Evolutionary conservation across 1,284 basidiomycete species (phyloP).

Genomic region (Microbotryomycetes sp.): DNA sequence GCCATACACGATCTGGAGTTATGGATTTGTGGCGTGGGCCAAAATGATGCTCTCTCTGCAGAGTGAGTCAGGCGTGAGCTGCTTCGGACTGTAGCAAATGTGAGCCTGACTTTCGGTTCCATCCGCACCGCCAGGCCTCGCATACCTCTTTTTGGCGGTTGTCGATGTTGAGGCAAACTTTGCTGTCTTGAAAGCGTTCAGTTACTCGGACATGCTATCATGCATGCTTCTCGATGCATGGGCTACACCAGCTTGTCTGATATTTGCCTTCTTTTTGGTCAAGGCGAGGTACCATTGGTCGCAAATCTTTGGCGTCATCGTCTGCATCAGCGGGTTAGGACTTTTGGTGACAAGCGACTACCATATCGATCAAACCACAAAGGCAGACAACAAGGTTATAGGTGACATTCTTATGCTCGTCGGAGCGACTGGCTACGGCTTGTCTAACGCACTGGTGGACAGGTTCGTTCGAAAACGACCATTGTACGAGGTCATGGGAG

Average conservation of each 20-base stretch:
- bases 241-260: slow-evolving; percentile 76
- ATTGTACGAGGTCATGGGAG: slow-evolving; percentile 69
- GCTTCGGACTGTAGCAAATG: slow-evolving; percentile 63
- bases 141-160: slow-evolving; percentile 69
- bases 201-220: slow-evolving; percentile 75
- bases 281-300: slow-evolving; percentile 72
- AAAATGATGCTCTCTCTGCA: slow-evolving; percentile 58
- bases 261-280: slow-evolving; percentile 75
- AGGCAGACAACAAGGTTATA: slow-evolving; percentile 57
- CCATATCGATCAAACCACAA: slow-evolving; percentile 40
- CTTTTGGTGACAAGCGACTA: slow-evolving; percentile 43
- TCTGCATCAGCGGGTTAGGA: slow-evolving; percentile 68
- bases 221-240: slow-evolving; percentile 80
- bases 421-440: slow-evolving; percentile 74
- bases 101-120: slow-evolving; percentile 58
- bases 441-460: slow-evolving; percentile 80
- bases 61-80: no score
- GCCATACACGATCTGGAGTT: slow-evolving; percentile 75
- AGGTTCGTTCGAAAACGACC: slow-evolving; percentile 71
- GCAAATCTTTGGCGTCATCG: slow-evolving; percentile 60
- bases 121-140: slow-evolving; percentile 61
- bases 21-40: slow-evolving; percentile 69
- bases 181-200: slow-evolving; percentile 74
- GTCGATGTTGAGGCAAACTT: slow-evolving; percentile 57
- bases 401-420: slow-evolving; percentile 81